Base-by-base conservation (phyloP, 495 filamentous ascomycete genomes). In the Amniculicola lignicola region DNA sequence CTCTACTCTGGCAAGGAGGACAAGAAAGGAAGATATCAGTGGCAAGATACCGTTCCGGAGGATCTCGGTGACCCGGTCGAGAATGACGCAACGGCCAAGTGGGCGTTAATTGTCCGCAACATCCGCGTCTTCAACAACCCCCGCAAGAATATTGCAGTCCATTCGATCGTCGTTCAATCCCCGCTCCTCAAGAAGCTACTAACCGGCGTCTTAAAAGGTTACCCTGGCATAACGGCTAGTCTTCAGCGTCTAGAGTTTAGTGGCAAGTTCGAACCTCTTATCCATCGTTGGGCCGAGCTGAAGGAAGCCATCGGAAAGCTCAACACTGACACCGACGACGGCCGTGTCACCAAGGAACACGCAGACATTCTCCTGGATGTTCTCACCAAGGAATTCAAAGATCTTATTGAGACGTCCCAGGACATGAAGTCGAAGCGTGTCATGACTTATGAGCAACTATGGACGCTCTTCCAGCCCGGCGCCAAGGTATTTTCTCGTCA, bases 141-240 rank as follows among this genome's bases (percentile, higher is more conserved):
- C 29, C 75, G 78, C n/a, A 82, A 81, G 69, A 80, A 78, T 40
- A 71, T 86, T 18, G 67, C 77, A 19, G 74, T 86, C 23, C 70
- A 83, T 54, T 81, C 78, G 39, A 82, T 89, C 58, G 72, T 85
- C 18, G 66, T 89, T 2, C 84, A 88, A 70, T 83, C 78, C 59
- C 80, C 84, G 3, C 71, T 77, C 40, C 69, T 88, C 39, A 84
- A 84, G 68, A 72, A 71, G 14, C 73, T 80, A 24, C 71, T 88
- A 0, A 71, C 69, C 15, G 70, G 72, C 14, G 76, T 85, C 5
- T 69, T 88, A 37, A 72, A 75, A 24, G 78, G 76, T 19, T 89
- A 87, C 61, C 81, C 82, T 2, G 82, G 85, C 18, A 75, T 88
- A 12, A 83, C 83, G 0, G 75, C 79, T 28, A 77, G 72, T 14